Evolutionary conservation across 345 rosid genomes (phyloP), one percentile per base, ranked within the genome.

Genomic region (rapeseed (Brassica napus)): DNA sequence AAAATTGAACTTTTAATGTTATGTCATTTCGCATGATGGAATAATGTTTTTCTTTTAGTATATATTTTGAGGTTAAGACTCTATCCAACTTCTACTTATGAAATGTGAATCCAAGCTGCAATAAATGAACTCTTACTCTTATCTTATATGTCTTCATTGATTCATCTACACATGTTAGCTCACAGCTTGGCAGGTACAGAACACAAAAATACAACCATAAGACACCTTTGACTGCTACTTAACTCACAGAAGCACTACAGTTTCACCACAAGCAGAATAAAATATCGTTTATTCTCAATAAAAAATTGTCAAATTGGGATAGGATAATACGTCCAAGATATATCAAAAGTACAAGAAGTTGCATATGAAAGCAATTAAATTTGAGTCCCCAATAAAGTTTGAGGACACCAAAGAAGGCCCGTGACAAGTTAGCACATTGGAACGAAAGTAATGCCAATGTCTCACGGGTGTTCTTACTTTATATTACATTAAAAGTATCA

Each of bases 391-490:
- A 55, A 59, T 31, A 34, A 62, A 69, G 12, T 64, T 75, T 71
- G 80, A 76, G 62, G 73, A 35, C 64, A 71, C 59, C 77, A 75
- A 76, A 65, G 69, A 69, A 70, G 34, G 4, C 77, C 83, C 83
- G 83, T 81, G 83, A 81, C 73, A 76, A 64, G 55, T 61, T 24
- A 79, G 60, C 78, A 68, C 78, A 65, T 23, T 70, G 77, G 69
- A 65, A 76, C 68, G 64, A 65, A 24, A 75, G 80, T 76, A 70
- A 69, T 65, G 73, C 63, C 79, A 74, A 54, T 54, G 72, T 42
- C 59, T 75, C 83, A 81, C 83, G 80, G 83, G 83, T 71, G 73
- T 71, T 44, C 59, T 42, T 76, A 80, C 69, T 59, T 42, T 71
- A 42, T 65, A 21, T n/a, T 49, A 61, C 24, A 39, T 23, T 6